Base-by-base conservation (phyloP, 805 yeast genomes). In the Metschnikowia vanudenii region DNA sequence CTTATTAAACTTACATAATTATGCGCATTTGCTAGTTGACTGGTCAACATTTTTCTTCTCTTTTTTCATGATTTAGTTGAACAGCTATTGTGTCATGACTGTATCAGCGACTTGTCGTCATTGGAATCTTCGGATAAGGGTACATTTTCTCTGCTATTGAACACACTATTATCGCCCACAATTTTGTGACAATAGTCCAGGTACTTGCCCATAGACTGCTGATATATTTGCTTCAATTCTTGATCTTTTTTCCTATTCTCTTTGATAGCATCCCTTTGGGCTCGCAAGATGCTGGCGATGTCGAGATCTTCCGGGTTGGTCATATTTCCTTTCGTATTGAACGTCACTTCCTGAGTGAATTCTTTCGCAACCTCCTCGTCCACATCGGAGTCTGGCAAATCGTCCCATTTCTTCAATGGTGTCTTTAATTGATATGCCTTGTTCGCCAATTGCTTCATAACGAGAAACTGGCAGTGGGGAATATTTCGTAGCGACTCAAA, bases 401-500 rank as follows among this genome's bases (percentile, higher is more conserved):
- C 88, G 43, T 79, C 81, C 96, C 96, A 89, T 22, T 85, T 84
- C 34, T 75, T 76, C 52, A 91, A 58, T 33, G 74, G 77, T 0
- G 92, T 85, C 53, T 77, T 68, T 43, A 90, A 68, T 33, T 60
- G 61, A 60, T 82, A 90, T 50, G 79, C 73, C 18, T 76, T 76
- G 4, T 69, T 68, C 6, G 61, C 65, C 46, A 75, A 71, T 47
- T 76, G 74, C 59, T 86, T 88, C 95, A 90, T 85, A 28, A 85
- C 80, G 34, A 91, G 72, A 62, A 87, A 83, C 53, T 84, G 81
- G 58, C 97, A 92, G 62, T 91, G 94, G 1, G 89, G 89, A 13
- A 91, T 81, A 62, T 91, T 91, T 49, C 84, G 78, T 51, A 91
- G 74, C 38, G 84, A 76, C 65, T 91, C 97, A 65, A 90, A 91